Percentiles rank a stretch among this genome's conserved stretches.
Conservation (phyloP, 2,329 filamentous ascomycete species). For the Mariannaea elegans region DNA sequence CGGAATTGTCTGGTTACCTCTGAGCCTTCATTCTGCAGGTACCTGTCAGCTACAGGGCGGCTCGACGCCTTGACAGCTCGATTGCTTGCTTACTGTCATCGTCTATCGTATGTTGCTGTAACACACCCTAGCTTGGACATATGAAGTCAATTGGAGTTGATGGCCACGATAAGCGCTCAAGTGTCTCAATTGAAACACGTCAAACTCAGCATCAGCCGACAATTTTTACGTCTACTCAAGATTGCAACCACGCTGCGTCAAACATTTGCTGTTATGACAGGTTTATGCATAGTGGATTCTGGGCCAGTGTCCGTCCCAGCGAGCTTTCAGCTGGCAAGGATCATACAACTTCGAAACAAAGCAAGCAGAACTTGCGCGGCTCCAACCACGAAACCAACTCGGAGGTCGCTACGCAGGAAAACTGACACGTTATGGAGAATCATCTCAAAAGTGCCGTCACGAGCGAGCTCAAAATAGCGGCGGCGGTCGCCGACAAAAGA, state of each 20-base stretch:
- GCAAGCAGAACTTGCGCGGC: neutral
- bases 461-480: neutral
- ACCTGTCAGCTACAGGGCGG: no score
- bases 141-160: neutral
- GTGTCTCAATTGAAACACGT: neutral
- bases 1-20: neutral
- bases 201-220: neutral
- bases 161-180: neutral
- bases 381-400: constrained; percentile 2
- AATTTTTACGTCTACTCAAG: neutral
- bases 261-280: constrained; percentile 1
- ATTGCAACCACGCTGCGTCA: neutral
- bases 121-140: neutral
- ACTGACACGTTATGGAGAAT: neutral
- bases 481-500: neutral
- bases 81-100: neutral
- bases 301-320: constrained; percentile 2
- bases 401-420: neutral
- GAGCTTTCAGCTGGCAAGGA: constrained; percentile 6
- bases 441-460: neutral
- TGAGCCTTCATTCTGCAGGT: no score
- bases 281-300: constrained; percentile 15
- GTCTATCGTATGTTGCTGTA: neutral
- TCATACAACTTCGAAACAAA: neutral
- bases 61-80: neutral